These are phyloP conservation scores for Hammondia hammondi DNA, from an alignment of 169 alveolate species.

Conservation along the genomic window DNA sequence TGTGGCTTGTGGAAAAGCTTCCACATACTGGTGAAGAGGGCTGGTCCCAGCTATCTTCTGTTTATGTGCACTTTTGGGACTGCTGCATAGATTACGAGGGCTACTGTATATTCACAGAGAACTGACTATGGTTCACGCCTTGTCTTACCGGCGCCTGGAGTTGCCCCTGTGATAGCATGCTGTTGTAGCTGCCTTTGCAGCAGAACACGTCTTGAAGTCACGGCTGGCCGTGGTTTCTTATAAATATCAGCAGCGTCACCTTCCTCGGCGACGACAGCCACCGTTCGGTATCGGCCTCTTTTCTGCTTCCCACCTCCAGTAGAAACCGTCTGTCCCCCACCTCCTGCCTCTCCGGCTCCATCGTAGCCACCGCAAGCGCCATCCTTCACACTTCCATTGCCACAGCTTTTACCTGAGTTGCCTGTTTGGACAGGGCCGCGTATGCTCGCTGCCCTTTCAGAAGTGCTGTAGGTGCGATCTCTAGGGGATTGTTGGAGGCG, in stretches of 20 bases:
- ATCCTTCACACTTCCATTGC: neutral
- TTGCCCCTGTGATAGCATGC: neutral
- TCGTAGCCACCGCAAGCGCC: neutral
- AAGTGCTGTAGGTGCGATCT: neutral
- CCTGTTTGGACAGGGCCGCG: neutral
- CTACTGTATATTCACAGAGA: too few species aligned
- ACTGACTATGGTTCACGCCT: neutral
- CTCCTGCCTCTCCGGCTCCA: neutral
- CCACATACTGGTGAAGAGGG: too few species aligned
- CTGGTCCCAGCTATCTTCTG: too few species aligned
- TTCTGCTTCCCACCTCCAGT: neutral
- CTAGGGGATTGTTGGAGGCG: neutral
- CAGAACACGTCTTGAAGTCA: neutral
- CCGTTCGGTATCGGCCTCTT: neutral
- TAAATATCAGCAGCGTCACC: neutral
- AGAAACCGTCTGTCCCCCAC: neutral
- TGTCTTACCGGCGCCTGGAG: neutral
- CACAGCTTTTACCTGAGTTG: neutral
- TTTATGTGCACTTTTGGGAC: too few species aligned
- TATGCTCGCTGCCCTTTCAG: neutral
- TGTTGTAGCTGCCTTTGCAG: neutral
- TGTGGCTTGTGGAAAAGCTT: too few species aligned
- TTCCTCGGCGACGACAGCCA: conserved; percentile 14
- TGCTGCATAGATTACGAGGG: too few species aligned
- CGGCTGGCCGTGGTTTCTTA: neutral